These are phyloP conservation scores for Pelargonium myrrhifolium DNA, from an alignment of 441 rosid species.

Conservation along the genomic window DNA sequence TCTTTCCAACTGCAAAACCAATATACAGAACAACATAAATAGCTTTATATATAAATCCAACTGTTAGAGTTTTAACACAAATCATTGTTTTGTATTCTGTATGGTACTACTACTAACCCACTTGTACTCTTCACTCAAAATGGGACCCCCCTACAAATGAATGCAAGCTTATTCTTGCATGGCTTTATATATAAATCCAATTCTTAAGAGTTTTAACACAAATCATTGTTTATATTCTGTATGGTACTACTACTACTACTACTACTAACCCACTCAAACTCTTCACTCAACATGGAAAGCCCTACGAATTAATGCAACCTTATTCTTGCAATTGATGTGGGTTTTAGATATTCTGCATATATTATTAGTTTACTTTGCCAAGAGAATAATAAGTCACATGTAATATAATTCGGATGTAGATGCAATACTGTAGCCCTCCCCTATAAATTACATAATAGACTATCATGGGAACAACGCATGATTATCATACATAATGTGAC, in stretches of 20 bases:
- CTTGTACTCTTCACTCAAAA: too few relatives aligned
- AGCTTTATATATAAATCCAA: not conserved
- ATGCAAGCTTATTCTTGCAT: not conserved
- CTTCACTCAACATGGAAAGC: too few relatives aligned
- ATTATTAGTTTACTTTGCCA: not conserved
- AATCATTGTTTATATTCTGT: not conserved
- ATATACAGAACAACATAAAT: not conserved
- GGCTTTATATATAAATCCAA: not conserved
- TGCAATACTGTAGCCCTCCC: not conserved
- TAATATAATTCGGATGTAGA: not conserved
- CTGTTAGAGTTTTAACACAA: not conserved
- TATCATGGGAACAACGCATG: not conserved
- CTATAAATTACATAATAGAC: not conserved
- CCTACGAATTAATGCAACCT: not conserved
- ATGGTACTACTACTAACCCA: not conserved
- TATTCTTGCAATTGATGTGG: not conserved
- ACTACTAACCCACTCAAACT: too few relatives aligned
- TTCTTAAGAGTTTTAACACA: not conserved
- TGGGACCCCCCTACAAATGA: not conserved
- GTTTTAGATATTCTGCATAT: not conserved
- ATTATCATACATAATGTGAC: too few relatives aligned
- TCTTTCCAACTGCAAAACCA: constrained; percentile 64
- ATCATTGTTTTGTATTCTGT: not conserved
- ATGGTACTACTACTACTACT: too few relatives aligned
- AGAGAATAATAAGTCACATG: not conserved